Evolutionary conservation across 345 rosid genomes (phyloP).

Genomic region (Arabidopsis arenosa): DNA sequence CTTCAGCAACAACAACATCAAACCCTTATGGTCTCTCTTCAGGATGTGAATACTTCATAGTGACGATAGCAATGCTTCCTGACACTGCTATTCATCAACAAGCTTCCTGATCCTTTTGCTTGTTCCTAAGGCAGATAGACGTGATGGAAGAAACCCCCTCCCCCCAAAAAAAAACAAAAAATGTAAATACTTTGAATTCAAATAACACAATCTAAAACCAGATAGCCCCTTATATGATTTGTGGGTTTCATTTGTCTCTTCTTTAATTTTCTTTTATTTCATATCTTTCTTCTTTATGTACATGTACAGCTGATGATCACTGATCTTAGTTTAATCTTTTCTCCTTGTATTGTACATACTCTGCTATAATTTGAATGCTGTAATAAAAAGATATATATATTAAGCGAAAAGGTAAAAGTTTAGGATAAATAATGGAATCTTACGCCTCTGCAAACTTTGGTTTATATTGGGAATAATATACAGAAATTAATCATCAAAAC

Average conservation of each 20-base stretch:
- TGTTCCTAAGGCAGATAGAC: conserved; percentile 65
- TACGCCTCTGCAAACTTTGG: conserved; percentile 7
- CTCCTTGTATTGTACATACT: conserved; percentile 54
- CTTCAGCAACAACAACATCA: conserved; percentile 48
- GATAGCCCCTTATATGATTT: conserved; percentile 35
- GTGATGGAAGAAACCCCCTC: conserved; percentile 75
- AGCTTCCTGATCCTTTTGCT: conserved; percentile 84
- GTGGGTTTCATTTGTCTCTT: conserved; percentile 30
- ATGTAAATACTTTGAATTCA: conserved; percentile 35
- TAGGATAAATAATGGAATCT: not conserved
- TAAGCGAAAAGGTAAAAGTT: not conserved
- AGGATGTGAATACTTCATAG: conserved; percentile 91
- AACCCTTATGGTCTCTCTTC: conserved; percentile 83
- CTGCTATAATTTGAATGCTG: conserved; percentile 28
- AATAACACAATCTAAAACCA: conserved; percentile 32
- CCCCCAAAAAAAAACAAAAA: conserved; percentile 10
- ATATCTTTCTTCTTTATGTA: conserved; percentile 52
- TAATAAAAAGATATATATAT: conserved; percentile 26
- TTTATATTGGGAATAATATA: conserved; percentile 18
- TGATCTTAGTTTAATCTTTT: conserved; percentile 46
- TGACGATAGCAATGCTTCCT: conserved; percentile 98
- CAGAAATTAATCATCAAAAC: conserved; percentile 67
- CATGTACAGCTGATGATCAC: conserved; percentile 58
- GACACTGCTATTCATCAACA: conserved; percentile 73
- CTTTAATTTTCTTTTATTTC: conserved; percentile 14